A percentile compares a stretch with the other conserved stretches of the same genome.
Conservation (phyloP, 352 stramenopile genomes). For the Phytopythium boreale region DNA sequence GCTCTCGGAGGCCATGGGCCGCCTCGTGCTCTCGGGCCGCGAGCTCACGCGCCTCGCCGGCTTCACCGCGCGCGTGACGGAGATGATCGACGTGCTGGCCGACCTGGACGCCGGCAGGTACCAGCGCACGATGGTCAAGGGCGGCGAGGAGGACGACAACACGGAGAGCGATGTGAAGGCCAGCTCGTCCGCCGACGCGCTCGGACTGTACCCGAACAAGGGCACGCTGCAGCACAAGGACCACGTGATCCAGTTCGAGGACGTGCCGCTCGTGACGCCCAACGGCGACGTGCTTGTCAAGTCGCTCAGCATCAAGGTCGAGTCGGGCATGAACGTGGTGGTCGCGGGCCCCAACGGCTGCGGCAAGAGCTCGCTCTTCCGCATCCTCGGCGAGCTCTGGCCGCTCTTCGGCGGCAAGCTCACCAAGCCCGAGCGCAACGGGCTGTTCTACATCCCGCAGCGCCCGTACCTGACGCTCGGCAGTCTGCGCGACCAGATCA, state of each 20-base stretch:
- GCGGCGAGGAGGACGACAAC: slow-evolving; percentile 28
- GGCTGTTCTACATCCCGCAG: slow-evolving; percentile 91
- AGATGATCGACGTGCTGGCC: slow-evolving; percentile 75
- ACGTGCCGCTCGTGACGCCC: slow-evolving; percentile 87
- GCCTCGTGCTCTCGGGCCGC: slow-evolving; percentile 79
- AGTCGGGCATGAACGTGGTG: slow-evolving; percentile 89
- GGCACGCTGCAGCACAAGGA: slow-evolving; percentile 50
- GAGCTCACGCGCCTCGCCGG: slow-evolving; percentile 82
- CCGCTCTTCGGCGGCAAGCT: slow-evolving; percentile 73
- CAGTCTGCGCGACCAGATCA: slow-evolving; percentile 85
- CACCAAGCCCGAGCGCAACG: slow-evolving; percentile 75
- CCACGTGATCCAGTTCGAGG: slow-evolving; percentile 85
- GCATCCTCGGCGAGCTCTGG: slow-evolving; percentile 87
- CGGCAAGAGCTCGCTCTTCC: slow-evolving; percentile 88
- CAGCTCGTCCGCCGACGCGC: slow-evolving; percentile 36
- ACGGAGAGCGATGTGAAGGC: slow-evolving; percentile 18
- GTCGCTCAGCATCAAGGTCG: slow-evolving; percentile 76
- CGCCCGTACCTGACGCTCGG: slow-evolving; percentile 86
- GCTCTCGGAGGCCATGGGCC: slow-evolving; percentile 79
- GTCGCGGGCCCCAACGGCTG: slow-evolving; percentile 83
- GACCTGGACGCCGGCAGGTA: slow-evolving; percentile 68
- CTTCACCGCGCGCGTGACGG: slow-evolving; percentile 72
- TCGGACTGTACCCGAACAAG: slow-evolving; percentile 60
- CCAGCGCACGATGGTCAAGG: slow-evolving; percentile 73
- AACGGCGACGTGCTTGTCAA: slow-evolving; percentile 87